Evolutionary conservation across 75 land plant genomes (phyloP).

Genomic region (Pseudotsuga menziesii): DNA sequence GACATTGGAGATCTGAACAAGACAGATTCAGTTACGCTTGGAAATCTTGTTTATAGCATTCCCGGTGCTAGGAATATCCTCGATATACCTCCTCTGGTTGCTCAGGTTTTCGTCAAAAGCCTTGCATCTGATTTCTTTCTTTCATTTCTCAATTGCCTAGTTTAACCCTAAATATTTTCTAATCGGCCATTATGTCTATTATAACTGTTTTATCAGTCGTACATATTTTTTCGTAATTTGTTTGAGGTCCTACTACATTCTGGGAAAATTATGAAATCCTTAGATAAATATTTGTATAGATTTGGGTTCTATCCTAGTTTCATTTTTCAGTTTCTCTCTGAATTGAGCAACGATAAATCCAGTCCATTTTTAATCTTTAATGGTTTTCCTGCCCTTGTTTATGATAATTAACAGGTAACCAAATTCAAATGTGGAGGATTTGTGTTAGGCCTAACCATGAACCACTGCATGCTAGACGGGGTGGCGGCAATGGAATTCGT

Average conservation of each 20-base stretch:
- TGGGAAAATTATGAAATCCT: too few species aligned
- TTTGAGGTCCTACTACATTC: too few species aligned
- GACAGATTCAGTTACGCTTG: conserved; percentile 61
- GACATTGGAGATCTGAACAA: conserved; percentile 72
- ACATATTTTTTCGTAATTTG: too few species aligned
- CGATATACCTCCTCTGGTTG: conserved; percentile 69
- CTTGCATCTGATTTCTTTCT: background rate
- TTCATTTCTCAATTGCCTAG: too few species aligned
- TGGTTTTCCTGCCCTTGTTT: background rate
- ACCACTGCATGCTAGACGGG: conserved; percentile 57
- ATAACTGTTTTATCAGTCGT: too few species aligned
- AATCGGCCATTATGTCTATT: too few species aligned
- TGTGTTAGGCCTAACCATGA: conserved; percentile 38
- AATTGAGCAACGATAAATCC: too few species aligned
- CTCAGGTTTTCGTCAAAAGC: conserved; percentile 46
- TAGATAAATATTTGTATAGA: too few species aligned
- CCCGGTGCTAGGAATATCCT: conserved; percentile 74
- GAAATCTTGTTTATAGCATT: conserved; percentile 74
- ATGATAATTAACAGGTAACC: conserved; percentile 32
- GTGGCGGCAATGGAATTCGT: conserved; percentile 51
- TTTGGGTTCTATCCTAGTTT: too few species aligned
- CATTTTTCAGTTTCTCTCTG: too few species aligned
- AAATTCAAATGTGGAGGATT: conserved; percentile 56
- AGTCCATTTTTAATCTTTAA: too few species aligned
- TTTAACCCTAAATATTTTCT: too few species aligned